Conservation (phyloP, 2,329 filamentous ascomycete genomes). For the Beauveria sp. region DNA sequence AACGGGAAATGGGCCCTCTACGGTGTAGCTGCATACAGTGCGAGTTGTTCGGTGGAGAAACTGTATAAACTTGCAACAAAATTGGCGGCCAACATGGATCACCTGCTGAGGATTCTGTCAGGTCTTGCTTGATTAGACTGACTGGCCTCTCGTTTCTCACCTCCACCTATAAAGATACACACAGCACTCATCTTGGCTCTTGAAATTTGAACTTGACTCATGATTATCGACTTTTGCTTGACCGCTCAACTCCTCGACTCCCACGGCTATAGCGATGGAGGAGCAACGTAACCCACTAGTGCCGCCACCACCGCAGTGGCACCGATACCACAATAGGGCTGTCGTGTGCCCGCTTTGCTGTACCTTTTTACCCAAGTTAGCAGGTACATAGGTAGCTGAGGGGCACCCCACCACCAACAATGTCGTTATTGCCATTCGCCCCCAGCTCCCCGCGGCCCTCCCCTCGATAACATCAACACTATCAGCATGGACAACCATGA, state of each 20-base stretch:
- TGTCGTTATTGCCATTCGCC: not conserved
- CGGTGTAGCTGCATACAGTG: slow-evolving; percentile 10
- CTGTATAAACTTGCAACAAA: not conserved
- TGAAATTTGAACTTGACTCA: too few relatives aligned
- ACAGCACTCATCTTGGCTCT: not conserved
- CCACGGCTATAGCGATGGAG: not conserved
- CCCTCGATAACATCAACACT: not conserved
- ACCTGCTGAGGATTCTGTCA: not conserved
- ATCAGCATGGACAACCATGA: not conserved
- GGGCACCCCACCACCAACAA: not conserved
- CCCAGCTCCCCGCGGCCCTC: not conserved
- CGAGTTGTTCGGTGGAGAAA: not conserved
- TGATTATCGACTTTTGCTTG: not conserved
- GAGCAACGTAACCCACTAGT: not conserved
- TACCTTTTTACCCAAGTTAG: not conserved
- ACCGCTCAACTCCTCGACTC: not conserved
- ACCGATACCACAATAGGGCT: not conserved
- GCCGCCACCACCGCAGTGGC: not conserved
- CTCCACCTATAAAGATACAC: not conserved
- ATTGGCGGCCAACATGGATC: not conserved
- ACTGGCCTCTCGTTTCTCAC: not conserved
- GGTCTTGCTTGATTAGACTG: not conserved
- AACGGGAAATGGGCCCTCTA: slow-evolving; percentile 6
- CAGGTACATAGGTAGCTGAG: not conserved
- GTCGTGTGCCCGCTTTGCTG: slow-evolving; percentile 4